phyloP scores from a whole-genome alignment of 2,329 filamentous ascomycete species.

The Alternaria sp. region DNA sequence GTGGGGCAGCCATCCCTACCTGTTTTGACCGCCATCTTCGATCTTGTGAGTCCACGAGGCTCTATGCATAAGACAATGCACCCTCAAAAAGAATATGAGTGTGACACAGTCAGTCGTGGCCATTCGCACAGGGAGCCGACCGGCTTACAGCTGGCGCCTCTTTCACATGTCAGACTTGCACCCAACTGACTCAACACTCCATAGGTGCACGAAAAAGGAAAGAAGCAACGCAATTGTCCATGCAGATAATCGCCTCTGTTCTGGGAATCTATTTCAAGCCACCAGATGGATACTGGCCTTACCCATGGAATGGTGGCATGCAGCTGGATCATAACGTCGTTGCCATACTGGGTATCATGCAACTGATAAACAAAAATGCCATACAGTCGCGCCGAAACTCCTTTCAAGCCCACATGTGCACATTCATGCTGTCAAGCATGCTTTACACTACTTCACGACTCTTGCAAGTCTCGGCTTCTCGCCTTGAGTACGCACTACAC shows the following conservation, averaged over 20 bases:
- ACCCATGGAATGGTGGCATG: background rate
- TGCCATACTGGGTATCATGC: conserved; percentile 1
- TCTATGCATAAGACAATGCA: conserved; percentile 15
- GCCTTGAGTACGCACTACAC: conserved; percentile 23
- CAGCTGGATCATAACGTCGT: background rate
- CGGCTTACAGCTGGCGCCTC: conserved; percentile 1
- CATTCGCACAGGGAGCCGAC: background rate
- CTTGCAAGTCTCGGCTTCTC: conserved; percentile 18
- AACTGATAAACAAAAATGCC: background rate
- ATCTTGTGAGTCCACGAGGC: conserved; percentile 20
- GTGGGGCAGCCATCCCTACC: conserved; percentile 18
- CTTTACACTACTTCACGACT: background rate
- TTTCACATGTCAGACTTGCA: conserved; percentile 12
- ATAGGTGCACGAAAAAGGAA: background rate
- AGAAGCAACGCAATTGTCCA: background rate
- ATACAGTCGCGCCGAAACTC: background rate
- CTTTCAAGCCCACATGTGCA: background rate
- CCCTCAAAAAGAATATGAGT: conserved; percentile 2
- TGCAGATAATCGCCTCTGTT: background rate
- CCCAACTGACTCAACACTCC: background rate
- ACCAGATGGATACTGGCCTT: background rate
- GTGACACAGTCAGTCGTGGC: background rate
- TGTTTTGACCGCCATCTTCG: conserved; percentile 6
- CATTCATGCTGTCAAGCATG: background rate
- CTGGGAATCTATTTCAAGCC: background rate